Base-by-base conservation (phyloP, 495 filamentous ascomycete genomes). In the Lasiosphaeriaceae sp. region DNA sequence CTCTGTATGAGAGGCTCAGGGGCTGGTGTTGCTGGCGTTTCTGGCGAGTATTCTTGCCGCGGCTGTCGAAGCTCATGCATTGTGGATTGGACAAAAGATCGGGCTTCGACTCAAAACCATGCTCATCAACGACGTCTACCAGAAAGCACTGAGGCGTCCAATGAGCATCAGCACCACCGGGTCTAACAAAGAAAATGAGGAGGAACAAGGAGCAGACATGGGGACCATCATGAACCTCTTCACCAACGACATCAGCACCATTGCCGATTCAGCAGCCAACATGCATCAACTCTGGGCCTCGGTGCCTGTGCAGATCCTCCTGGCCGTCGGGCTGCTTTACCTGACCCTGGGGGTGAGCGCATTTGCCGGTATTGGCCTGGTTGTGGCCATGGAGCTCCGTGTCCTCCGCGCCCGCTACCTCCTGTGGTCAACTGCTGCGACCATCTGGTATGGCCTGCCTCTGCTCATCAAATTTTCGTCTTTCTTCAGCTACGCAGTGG, bases 61-160 rank as follows among this genome's bases (percentile, higher is more conserved):
- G 16, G 54, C 46, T 29, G 54, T 46, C 45, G 54, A 56, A 31
- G 54, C 54, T 50, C 54, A 34, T 12, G 43, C 54, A 9, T 41
- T 56, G 11, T 56, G 54, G 54, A 19, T 56, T 43, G 54, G 54
- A 19, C 54, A 56, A 34, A 56, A 56, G 54, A 50, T 56, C 43
- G 54, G 54, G 54, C 54, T 56, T 23, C 54, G 54, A 22, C 54
- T 56, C 29, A 56, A 56, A 46, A 50, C 54, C 26, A 50, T 56
- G 0, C 22, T 56, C 45, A 56, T 56, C 54, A 23, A 46, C 46
- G 46, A 49, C 41, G 44, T 55, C 52, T 55, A 55, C 37, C 52
- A 55, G 41, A 55, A 55, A 37, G 52, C 52, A 34, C 35, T 55
- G 52, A 47, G 52, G 52, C 52, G 52, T 41, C 44, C 52, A 24